These are phyloP conservation scores for Parafenestella ontariensis DNA, from an alignment of 2,329 filamentous ascomycete genomes.

Conservation along the genomic window DNA sequence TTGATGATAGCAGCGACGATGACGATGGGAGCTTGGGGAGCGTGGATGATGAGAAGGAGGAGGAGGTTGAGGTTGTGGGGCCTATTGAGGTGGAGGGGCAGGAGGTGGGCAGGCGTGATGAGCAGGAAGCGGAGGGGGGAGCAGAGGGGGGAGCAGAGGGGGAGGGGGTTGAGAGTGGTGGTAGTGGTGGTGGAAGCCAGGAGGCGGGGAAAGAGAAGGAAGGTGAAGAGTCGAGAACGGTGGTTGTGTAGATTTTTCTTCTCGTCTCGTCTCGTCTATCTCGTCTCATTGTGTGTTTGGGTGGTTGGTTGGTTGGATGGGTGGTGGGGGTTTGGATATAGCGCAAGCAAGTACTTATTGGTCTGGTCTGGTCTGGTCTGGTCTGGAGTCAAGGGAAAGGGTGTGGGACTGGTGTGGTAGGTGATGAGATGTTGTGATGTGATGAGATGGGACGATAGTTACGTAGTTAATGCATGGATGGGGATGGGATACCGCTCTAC, in stretches of 20 bases:
- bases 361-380: no score
- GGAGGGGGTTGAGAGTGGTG: background rate
- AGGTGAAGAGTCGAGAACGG: background rate
- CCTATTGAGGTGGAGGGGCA: slow-evolving; percentile 6
- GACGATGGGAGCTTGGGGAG: slow-evolving; percentile 33
- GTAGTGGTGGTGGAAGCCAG: background rate
- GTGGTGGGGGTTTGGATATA: no score
- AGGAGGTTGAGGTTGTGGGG: slow-evolving; percentile 12
- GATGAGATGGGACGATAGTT: background rate
- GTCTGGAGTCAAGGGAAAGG: no score
- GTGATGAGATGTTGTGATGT: background rate
- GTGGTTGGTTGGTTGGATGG: no score
- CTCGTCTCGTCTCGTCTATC: no score
- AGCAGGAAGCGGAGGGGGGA: no score
- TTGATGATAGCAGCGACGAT: slow-evolving; percentile 40
- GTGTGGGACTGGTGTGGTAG: background rate
- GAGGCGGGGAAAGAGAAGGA: background rate
- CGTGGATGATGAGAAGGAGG: slow-evolving; percentile 13
- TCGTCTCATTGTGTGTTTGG: no score
- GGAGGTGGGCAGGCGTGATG: background rate
- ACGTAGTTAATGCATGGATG: background rate
- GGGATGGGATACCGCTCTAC: no score
- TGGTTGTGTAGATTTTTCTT: background rate
- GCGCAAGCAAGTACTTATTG: no score
- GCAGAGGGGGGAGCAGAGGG: background rate